Conservation (phyloP, 768 basidiomycete genomes). For the Trametes cingulata region DNA sequence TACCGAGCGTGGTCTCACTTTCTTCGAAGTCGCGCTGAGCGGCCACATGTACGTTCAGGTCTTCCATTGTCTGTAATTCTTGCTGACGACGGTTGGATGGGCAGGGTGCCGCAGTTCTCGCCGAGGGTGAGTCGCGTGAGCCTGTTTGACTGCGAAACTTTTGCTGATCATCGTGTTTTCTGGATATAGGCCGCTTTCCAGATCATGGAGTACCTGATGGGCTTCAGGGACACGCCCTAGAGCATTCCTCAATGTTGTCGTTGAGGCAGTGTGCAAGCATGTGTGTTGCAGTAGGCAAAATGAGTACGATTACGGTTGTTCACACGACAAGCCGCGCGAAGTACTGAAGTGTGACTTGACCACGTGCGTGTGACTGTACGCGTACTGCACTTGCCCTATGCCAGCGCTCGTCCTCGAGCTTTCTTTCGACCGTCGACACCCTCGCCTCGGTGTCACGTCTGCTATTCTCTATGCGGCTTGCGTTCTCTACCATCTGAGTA, state of each 20-base stretch:
- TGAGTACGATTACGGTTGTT: too few species aligned
- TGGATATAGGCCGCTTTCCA: constrained; percentile 50
- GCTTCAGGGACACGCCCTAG: constrained; percentile 42
- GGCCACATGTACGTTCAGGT: constrained; percentile 65
- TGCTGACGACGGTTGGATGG: background rate
- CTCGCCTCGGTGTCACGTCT: too few species aligned
- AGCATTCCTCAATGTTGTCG: background rate
- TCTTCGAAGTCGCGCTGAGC: constrained; percentile 62
- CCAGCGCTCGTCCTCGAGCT: too few species aligned
- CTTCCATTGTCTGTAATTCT: background rate
- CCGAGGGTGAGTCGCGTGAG: constrained; percentile 39
- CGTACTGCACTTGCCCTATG: too few species aligned
- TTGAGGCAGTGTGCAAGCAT: background rate
- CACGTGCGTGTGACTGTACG: background rate
- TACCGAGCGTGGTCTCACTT: constrained; percentile 66
- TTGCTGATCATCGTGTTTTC: background rate
- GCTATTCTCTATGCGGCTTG: too few species aligned
- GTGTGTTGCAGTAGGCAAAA: background rate
- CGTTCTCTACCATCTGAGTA: too few species aligned
- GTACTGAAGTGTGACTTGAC: background rate
- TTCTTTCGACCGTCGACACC: too few species aligned
- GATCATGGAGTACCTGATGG: constrained; percentile 67
- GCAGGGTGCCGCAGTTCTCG: constrained; percentile 66
- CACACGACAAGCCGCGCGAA: too few species aligned
- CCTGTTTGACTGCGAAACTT: background rate